Evolutionary conservation across 2,329 filamentous ascomycete genomes (phyloP).

Genomic region (Fusarium algeriense): DNA sequence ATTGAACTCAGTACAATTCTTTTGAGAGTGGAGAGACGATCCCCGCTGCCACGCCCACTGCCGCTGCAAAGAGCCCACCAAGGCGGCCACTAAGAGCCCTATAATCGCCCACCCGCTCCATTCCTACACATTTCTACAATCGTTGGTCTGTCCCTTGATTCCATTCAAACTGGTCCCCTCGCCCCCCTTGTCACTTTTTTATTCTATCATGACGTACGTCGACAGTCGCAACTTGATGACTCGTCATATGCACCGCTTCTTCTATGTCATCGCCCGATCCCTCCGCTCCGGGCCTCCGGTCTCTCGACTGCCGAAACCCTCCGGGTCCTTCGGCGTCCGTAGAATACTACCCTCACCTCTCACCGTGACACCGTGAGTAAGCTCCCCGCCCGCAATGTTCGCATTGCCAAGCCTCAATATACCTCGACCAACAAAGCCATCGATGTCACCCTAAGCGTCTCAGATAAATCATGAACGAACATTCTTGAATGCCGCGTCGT

Average conservation of each 20-base stretch:
- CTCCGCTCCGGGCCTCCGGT: constrained; percentile 35
- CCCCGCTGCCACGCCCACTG: constrained; percentile 30
- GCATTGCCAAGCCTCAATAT: background rate
- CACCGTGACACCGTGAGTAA: constrained; percentile 3
- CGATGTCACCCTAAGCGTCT: background rate
- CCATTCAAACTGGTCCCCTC: constrained; percentile 15
- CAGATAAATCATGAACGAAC: constrained; percentile 7
- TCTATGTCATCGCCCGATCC: constrained; percentile 28
- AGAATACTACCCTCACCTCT: background rate
- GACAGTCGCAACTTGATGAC: background rate
- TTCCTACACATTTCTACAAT: constrained; percentile 36
- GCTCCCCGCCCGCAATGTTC: constrained; percentile 3
- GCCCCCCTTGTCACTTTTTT: constrained; percentile 13
- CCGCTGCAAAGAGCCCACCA: constrained; percentile 25
- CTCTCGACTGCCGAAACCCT: constrained; percentile 25
- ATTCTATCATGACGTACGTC: constrained; percentile 33
- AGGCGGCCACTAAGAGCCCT: constrained; percentile 43
- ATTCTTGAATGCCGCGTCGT: background rate
- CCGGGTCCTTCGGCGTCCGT: constrained; percentile 13
- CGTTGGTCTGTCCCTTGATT: constrained; percentile 21
- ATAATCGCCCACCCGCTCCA: constrained; percentile 41
- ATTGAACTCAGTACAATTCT: background rate
- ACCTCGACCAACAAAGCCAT: constrained; percentile 2
- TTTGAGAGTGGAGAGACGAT: background rate
- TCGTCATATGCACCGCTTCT: constrained; percentile 16